phyloP scores from a whole-genome alignment of 106 monocot genomes.

The Posidonia australis region DNA sequence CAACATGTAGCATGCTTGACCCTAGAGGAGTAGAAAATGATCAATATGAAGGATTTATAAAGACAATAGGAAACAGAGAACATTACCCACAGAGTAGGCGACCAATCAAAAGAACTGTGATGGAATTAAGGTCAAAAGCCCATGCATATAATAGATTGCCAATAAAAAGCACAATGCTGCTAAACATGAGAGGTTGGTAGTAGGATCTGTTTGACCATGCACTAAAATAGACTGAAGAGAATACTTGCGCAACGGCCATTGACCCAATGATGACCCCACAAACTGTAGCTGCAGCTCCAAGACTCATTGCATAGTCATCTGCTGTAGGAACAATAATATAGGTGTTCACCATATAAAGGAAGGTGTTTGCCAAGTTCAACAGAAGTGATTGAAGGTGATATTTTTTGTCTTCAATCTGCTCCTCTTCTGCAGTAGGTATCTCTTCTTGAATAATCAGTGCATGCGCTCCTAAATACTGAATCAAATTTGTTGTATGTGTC shows the following conservation, averaged over 20 bases:
- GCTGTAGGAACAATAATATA: constrained; percentile 97
- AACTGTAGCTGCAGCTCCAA: constrained; percentile 92
- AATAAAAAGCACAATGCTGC: constrained; percentile 69
- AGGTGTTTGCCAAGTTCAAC: constrained; percentile 83
- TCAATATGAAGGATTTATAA: too few relatives aligned
- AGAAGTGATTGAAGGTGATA: constrained; percentile 87
- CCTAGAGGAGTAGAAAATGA: too few relatives aligned
- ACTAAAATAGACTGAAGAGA: constrained; percentile 94
- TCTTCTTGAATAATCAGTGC: constrained; percentile 86
- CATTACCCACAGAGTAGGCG: constrained; percentile 89
- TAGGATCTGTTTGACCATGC: constrained; percentile 98
- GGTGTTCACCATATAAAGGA: constrained; percentile 99
- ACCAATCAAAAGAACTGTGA: constrained; percentile 68
- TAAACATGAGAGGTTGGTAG: constrained; percentile 79
- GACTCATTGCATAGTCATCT: constrained; percentile 78
- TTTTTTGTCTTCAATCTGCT: constrained; percentile 39
- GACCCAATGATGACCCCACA: constrained; percentile 95
- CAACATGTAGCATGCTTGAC: too few relatives aligned
- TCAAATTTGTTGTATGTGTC: constrained; percentile 75
- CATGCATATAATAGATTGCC: constrained; percentile 84
- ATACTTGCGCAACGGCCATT: constrained; percentile 96
- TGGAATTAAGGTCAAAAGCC: constrained; percentile 71
- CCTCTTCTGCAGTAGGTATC: constrained; percentile 38
- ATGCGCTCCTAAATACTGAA: constrained; percentile 77
- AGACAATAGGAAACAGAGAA: background rate